Evolutionary conservation across 805 yeast species (phyloP).

Genomic region (Wickerhamomyces alni): DNA sequence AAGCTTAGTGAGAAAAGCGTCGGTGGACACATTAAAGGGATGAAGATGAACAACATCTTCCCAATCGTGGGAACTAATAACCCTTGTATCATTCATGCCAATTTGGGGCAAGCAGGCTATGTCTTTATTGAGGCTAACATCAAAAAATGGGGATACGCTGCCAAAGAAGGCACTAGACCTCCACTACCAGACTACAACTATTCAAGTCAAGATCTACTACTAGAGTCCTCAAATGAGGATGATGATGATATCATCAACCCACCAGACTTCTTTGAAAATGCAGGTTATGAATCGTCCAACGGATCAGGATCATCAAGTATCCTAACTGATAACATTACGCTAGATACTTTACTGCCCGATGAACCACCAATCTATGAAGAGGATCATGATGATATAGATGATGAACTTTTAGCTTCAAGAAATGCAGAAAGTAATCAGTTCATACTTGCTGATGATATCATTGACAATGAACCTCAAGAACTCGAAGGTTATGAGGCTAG

Average conservation of each 20-base stretch:
- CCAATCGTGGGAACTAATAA: constrained; percentile 90
- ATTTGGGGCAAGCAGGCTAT: constrained; percentile 78
- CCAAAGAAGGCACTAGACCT: constrained; percentile 76
- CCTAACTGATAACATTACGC: constrained; percentile 25
- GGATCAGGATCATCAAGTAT: constrained; percentile 17
- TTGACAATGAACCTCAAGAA: neutral
- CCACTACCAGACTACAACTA: constrained; percentile 93
- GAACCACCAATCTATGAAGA: constrained; percentile 32
- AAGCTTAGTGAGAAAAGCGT: constrained; percentile 75
- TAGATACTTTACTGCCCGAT: constrained; percentile 28
- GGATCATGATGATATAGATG: constrained; percentile 13
- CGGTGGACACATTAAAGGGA: constrained; percentile 72
- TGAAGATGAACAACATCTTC: constrained; percentile 63
- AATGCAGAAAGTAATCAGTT: constrained; percentile 7
- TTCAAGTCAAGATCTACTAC: constrained; percentile 68
- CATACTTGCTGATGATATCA: neutral
- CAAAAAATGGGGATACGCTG: constrained; percentile 82
- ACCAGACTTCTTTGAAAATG: constrained; percentile 22
- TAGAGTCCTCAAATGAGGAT: constrained; percentile 48
- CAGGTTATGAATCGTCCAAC: constrained; percentile 23
- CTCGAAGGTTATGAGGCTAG: neutral
- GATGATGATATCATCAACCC: constrained; percentile 21
- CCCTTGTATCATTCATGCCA: constrained; percentile 78
- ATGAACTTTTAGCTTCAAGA: neutral
- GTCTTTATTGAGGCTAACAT: constrained; percentile 82